These are phyloP conservation scores for Hypoxylon sp. DNA, from an alignment of 2,329 filamentous ascomycete species.

Conservation along the genomic window DNA sequence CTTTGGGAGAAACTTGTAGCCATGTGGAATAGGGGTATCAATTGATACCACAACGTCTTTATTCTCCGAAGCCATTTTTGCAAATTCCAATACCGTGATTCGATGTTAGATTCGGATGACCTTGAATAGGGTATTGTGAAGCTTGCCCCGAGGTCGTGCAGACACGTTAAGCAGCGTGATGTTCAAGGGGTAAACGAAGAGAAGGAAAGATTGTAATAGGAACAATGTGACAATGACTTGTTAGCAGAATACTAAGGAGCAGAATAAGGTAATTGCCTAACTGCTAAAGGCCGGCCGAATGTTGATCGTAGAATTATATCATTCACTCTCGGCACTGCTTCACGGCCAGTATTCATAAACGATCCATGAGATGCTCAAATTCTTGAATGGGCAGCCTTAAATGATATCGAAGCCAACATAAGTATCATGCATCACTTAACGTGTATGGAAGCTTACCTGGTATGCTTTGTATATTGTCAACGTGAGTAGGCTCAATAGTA, in stretches of 20 bases:
- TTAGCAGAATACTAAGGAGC: background rate
- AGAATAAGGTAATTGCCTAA: background rate
- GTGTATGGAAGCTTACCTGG: background rate
- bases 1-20: conserved; percentile 61
- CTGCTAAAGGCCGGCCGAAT: background rate
- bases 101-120: background rate
- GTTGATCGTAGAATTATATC: background rate
- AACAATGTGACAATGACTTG: background rate
- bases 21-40: conserved; percentile 55
- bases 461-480: background rate
- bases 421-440: background rate
- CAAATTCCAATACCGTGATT: background rate
- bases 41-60: conserved; percentile 47
- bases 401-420: background rate
- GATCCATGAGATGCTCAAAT: background rate
- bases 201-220: background rate
- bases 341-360: background rate
- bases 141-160: background rate
- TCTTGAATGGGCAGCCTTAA: background rate
- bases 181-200: background rate
- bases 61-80: conserved; percentile 9
- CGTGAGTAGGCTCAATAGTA: background rate
- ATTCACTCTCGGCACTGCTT: background rate
- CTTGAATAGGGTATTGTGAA: background rate
- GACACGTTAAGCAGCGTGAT: background rate